These are phyloP conservation scores for Boletus subparvulus DNA, from an alignment of 768 basidiomycete genomes.

Conservation along the genomic window DNA sequence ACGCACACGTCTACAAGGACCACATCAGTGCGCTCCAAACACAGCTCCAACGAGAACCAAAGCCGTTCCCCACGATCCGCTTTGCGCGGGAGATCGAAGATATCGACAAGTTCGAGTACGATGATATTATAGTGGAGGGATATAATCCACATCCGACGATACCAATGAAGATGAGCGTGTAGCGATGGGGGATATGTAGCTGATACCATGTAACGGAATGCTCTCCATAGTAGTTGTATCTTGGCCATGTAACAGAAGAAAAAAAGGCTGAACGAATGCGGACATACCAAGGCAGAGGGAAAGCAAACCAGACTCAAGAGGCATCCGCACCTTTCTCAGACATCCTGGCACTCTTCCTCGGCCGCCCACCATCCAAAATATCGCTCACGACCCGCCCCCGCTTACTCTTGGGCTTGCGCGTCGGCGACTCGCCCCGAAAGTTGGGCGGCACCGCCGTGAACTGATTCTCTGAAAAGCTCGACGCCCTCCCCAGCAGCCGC, in stretches of 20 bases:
- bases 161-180: constrained; percentile 97
- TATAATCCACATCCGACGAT: constrained; percentile 84
- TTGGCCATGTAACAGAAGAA: neutral
- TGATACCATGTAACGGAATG: constrained; percentile 4
- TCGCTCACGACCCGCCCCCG: constrained; percentile 22
- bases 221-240: neutral
- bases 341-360: constrained; percentile 24
- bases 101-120: constrained; percentile 77
- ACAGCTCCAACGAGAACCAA: constrained; percentile 78
- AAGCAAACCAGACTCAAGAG: neutral
- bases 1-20: constrained; percentile 94
- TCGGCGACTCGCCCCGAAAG: constrained; percentile 32
- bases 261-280: neutral
- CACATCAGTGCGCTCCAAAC: constrained; percentile 84
- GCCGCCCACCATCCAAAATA: constrained; percentile 10
- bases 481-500: constrained; percentile 28
- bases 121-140: constrained; percentile 85
- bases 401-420: constrained; percentile 31
- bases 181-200: constrained; percentile 2
- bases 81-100: constrained; percentile 67
- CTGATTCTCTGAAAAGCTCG: constrained; percentile 38
- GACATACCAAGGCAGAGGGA: too few species aligned
- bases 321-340: neutral
- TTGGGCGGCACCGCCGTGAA: constrained; percentile 47
- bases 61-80: constrained; percentile 75